A percentile compares a stretch with the other conserved stretches of the same genome.
phyloP scores from a whole-genome alignment of 2,329 filamentous ascomycete genomes.

The Epichloe bromicola region DNA sequence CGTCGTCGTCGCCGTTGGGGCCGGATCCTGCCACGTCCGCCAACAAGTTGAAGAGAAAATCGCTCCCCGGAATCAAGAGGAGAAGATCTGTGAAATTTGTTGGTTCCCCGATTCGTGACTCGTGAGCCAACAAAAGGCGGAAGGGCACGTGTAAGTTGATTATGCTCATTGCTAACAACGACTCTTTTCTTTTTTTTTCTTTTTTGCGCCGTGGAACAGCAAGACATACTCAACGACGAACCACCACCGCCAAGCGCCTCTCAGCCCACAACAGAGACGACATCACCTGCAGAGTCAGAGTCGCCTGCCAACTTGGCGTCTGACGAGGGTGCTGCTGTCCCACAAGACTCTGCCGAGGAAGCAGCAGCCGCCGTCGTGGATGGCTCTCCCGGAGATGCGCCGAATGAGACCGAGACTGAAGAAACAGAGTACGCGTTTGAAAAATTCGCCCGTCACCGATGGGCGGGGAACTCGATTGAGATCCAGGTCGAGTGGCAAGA shows the following conservation, averaged over 20 bases:
- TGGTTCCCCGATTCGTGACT: not conserved
- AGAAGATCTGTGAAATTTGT: conserved; percentile 1
- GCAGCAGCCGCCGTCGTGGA: not conserved
- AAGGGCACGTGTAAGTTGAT: not conserved
- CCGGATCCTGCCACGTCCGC: not conserved
- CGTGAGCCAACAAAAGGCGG: not conserved
- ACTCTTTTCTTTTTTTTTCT: too few relatives aligned
- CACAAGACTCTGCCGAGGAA: not conserved
- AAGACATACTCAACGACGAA: not conserved
- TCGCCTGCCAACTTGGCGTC: not conserved
- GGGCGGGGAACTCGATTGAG: conserved; percentile 16
- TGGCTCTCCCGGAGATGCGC: not conserved
- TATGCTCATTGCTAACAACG: not conserved
- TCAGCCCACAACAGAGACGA: not conserved
- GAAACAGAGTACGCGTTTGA: conserved; percentile 10
- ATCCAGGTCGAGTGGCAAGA: conserved; percentile 20
- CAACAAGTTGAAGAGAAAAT: not conserved
- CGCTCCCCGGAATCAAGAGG: not conserved
- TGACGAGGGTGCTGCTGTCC: not conserved
- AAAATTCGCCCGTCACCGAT: conserved; percentile 16
- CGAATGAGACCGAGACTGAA: not conserved
- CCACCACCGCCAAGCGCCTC: not conserved
- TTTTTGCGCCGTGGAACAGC: not conserved
- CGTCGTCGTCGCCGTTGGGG: conserved; percentile 1
- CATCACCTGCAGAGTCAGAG: not conserved